phyloP scores from a whole-genome alignment of 305 asterid genomes.

The Rubia peregrina region DNA sequence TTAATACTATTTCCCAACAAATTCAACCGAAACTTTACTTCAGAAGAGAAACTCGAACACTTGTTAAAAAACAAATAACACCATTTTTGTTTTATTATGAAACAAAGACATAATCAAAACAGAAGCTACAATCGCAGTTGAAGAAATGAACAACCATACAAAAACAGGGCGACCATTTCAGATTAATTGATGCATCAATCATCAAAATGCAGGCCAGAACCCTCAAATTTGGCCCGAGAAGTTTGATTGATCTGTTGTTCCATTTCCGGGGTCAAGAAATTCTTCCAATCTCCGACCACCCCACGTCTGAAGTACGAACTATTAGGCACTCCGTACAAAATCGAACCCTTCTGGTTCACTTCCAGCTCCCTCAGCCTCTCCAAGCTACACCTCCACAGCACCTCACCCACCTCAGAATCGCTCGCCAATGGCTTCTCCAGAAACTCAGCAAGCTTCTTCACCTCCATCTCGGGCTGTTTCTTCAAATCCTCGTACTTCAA shows the following conservation, averaged over 20 bases:
- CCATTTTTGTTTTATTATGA: background rate
- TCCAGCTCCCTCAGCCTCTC: slow-evolving; percentile 43
- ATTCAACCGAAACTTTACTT: too few relatives aligned
- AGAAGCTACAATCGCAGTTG: background rate
- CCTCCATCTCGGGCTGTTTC: slow-evolving; percentile 28
- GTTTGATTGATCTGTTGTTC: slow-evolving; percentile 19
- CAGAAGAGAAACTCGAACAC: too few relatives aligned
- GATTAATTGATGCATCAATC: background rate
- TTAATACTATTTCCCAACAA: too few relatives aligned
- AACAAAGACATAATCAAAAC: background rate
- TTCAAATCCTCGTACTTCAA: slow-evolving; percentile 41
- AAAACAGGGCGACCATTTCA: background rate
- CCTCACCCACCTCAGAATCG: slow-evolving; percentile 28
- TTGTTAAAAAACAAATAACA: background rate
- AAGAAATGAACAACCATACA: background rate
- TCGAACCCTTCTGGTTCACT: slow-evolving; percentile 38
- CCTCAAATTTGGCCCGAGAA: slow-evolving; percentile 15
- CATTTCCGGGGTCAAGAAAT: slow-evolving; percentile 34
- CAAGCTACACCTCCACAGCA: slow-evolving; percentile 40
- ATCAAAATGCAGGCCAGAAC: slow-evolving; percentile 19
- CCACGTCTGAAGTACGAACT: slow-evolving; percentile 43
- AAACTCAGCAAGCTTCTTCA: slow-evolving; percentile 33
- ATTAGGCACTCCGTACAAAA: slow-evolving; percentile 29
- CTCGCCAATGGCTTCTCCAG: slow-evolving; percentile 32
- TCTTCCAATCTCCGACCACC: slow-evolving; percentile 53